A percentile compares a stretch with the other conserved stretches of the same genome.
phyloP scores from a whole-genome alignment of 805 yeast genomes.

The Gaillardinia entomophila region DNA sequence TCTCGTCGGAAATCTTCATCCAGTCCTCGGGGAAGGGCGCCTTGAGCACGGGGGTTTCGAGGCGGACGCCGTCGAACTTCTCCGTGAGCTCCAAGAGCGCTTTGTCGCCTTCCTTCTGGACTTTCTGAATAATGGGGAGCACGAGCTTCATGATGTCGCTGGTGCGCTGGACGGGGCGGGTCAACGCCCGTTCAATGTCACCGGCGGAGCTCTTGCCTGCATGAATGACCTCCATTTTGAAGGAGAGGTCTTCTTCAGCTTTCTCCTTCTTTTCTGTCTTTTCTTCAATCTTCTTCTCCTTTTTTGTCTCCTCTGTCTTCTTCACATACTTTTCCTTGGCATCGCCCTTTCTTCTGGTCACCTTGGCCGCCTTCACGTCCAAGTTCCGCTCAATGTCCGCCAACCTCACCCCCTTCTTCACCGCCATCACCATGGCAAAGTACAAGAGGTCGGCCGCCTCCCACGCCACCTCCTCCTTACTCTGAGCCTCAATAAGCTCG shows the following conservation, averaged over 20 bases:
- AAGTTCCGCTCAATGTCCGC: conserved; percentile 80
- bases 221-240: conserved; percentile 47
- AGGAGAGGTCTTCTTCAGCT: conserved; percentile 21
- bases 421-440: conserved; percentile 49
- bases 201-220: conserved; percentile 32
- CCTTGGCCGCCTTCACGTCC: conserved; percentile 77
- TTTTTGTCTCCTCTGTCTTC: conserved; percentile 7
- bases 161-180: conserved; percentile 94
- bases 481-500: conserved; percentile 78
- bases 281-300: conserved; percentile 48
- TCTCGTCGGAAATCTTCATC: conserved; percentile 66
- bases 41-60: conserved; percentile 64
- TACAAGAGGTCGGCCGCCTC: conserved; percentile 89
- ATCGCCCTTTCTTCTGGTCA: conserved; percentile 91
- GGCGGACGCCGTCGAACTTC: conserved; percentile 81
- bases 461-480: conserved; percentile 67
- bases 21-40: conserved; percentile 85
- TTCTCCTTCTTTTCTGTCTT: conserved; percentile 13
- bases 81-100: conserved; percentile 87
- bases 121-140: conserved; percentile 79
- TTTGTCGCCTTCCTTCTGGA: conserved; percentile 71
- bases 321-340: conserved; percentile 77
- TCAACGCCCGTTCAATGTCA: conserved; percentile 54
- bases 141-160: conserved; percentile 90
- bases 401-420: conserved; percentile 70